Conservation (phyloP, 306 rosid genomes). For the Glycine tomentella region DNA sequence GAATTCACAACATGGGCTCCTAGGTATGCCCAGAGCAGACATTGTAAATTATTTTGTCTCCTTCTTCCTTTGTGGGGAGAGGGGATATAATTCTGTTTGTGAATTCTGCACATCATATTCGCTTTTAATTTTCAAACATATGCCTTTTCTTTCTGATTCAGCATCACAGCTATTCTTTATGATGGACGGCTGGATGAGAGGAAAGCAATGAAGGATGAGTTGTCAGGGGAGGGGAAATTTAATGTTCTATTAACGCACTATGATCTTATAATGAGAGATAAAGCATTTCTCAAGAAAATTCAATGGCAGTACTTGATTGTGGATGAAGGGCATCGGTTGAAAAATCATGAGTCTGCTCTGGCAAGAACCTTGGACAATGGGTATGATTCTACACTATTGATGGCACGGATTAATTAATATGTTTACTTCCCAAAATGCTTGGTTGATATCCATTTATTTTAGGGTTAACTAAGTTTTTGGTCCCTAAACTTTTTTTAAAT, state of each 20-base stretch:
- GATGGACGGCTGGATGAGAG: constrained; percentile 96
- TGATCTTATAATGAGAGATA: constrained; percentile 99
- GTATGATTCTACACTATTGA: constrained; percentile 58
- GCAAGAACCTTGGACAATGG: constrained; percentile 91
- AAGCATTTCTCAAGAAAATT: constrained; percentile 91
- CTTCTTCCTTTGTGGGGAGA: constrained; percentile 28
- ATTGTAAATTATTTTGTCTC: constrained; percentile 28
- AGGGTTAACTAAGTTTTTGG: too few species aligned
- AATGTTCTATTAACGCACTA: constrained; percentile 94
- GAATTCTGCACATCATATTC: constrained; percentile 14
- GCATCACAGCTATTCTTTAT: constrained; percentile 83
- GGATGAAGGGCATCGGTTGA: constrained; percentile 98
- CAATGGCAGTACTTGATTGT: constrained; percentile 93
- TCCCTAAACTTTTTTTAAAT: too few species aligned
- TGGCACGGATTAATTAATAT: constrained; percentile 21
- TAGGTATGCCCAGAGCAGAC: constrained; percentile 60
- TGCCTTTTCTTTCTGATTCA: constrained; percentile 56
- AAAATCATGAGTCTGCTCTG: constrained; percentile 96
- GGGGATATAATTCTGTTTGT: constrained; percentile 36
- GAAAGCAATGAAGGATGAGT: constrained; percentile 89
- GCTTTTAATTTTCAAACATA: constrained; percentile 25
- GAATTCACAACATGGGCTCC: constrained; percentile 98
- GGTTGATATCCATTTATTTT: constrained; percentile 27
- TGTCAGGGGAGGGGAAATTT: constrained; percentile 90
- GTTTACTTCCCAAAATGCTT: constrained; percentile 22